Evolutionary conservation across 2,329 filamentous ascomycete species (phyloP), one percentile per base, ranked within the genome.

Genomic region (Fusarium sp.): DNA sequence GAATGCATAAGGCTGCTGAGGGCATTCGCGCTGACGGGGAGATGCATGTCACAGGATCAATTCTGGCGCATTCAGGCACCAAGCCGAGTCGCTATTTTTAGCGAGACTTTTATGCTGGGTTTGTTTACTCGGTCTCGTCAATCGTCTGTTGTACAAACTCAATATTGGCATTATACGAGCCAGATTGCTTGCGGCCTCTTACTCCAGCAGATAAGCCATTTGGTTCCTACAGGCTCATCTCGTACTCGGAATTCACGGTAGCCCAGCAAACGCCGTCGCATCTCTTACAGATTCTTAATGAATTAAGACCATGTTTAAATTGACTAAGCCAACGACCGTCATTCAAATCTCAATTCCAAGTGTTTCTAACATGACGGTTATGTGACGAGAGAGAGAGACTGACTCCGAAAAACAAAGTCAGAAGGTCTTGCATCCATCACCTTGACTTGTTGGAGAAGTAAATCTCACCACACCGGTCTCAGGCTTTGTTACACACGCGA

Each of bases 91-190:
- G 15, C 51, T 41, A 28, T 50, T 58, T 58, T 58, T 58, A 58
- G 55, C 41, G 15, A 48, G 15, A 18, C 14, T 36, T 28, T 41
- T 9, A 36, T 58, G 41, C 30, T 9, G 20, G 51, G 51, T 28
- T 55, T 28, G 26, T 54, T 28, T 54, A 54, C 34, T 38, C 0
- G 24, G 51, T 41, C 14, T 55, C 24, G 38, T 56, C 38, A 56
- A 56, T 56, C 52, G 26, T 56, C 15, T 15, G 38, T 44, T 34
- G 39, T 13, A 34, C n/a, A 48, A 48, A 48, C n/a, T 58, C 18
- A 48, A 58, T 36, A 58, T 48, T 47, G 55, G 17, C 30, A 47
- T 48, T 58, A 58, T 58, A 41, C 51, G 51, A 30, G 34, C 24
- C 10, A 41, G 6, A 5, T 18, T 14, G 24, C 11, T 54, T 9